Evolutionary conservation across 208 protist species (phyloP), one percentile per base, ranked within the genome.

Genomic region (Leishmania martiniquensis): DNA sequence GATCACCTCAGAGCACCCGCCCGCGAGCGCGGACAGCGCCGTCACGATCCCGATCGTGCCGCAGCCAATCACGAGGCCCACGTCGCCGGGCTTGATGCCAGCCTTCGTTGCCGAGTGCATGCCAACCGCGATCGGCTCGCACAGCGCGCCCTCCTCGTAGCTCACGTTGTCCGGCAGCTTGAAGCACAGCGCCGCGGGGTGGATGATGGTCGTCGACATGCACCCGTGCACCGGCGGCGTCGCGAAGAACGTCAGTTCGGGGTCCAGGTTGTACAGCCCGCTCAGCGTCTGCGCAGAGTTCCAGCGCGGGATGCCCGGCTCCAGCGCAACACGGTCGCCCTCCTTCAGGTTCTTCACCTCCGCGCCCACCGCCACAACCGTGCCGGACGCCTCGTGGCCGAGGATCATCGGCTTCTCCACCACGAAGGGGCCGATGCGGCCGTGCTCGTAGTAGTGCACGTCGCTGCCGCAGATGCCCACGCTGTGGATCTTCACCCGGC

Each of bases 391-490:
- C 76, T 95, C 89, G 80, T 95, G 86, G 32, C 91, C 89, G 39
- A 93, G 84, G 39, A 95, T 84, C 87, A 95, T 92, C 49, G 84
- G 85, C 81, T 85, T 80, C 69, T 83, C 75, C 32, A 93, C 78
- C 20, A 90, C 72, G 60, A 89, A 95, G 13, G 83, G 65, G 1
- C 91, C 85, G 70, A 93, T 93, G 55, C 72, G 52, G 54, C 91
- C 89, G 79, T 92, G 52, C 66, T 91, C 85, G 79, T 87, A 89
- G 82, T 90, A 94, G 76, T 93, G 87, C 22, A 91, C 86, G 59
- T 95, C 91, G 63, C 87, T 93, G 55, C 87, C 91, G 74, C 89
- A 93, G 72, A 95, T 91, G 67, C 89, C 89, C 20, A 92, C 83
- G 45, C 76, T 88, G 77, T 94, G 85, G 44, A 93, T 84, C 72